Conservation (phyloP, 2,329 filamentous ascomycete genomes). For the Ceratocystis eucalypticola region DNA sequence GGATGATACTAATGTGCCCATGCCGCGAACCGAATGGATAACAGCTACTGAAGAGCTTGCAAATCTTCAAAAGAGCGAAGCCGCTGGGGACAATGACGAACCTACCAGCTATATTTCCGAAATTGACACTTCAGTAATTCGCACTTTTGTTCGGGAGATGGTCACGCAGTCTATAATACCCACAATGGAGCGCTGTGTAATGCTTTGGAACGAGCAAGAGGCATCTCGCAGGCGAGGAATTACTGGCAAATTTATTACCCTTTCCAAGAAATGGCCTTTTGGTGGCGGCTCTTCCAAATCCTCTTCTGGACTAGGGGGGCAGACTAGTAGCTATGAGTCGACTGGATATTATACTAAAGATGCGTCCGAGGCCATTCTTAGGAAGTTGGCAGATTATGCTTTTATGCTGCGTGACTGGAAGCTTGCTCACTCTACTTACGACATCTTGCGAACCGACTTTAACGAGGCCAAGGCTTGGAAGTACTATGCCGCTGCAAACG, state of each 20-base stretch:
- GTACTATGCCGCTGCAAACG: slow-evolving; percentile 83
- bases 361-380: slow-evolving; percentile 75
- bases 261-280: slow-evolving; percentile 78
- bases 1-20: slow-evolving; percentile 75
- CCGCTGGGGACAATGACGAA: slow-evolving; percentile 54
- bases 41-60: slow-evolving; percentile 73
- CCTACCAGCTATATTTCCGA: slow-evolving; percentile 74
- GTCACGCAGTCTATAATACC: slow-evolving; percentile 89
- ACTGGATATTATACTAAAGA: slow-evolving; percentile 74
- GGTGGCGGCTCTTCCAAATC: slow-evolving; percentile 58
- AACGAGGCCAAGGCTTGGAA: slow-evolving; percentile 94
- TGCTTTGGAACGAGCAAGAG: slow-evolving; percentile 94
- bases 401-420: slow-evolving; percentile 98
- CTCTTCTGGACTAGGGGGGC: slow-evolving; percentile 22
- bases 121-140: slow-evolving; percentile 77
- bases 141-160: slow-evolving; percentile 83
- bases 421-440: slow-evolving; percentile 79
- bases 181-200: slow-evolving; percentile 85
- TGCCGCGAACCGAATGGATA: slow-evolving; percentile 79
- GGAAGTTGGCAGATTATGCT: slow-evolving; percentile 84
- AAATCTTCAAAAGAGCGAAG: slow-evolving; percentile 55
- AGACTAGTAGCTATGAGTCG: slow-evolving; percentile 47
- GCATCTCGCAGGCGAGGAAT: slow-evolving; percentile 80
- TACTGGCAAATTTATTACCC: slow-evolving; percentile 82
- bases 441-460: slow-evolving; percentile 77